Percentiles rank a stretch among this genome's conserved stretches.
phyloP scores from a whole-genome alignment of 2,329 filamentous ascomycete genomes.

The Sarocladium strictum region DNA sequence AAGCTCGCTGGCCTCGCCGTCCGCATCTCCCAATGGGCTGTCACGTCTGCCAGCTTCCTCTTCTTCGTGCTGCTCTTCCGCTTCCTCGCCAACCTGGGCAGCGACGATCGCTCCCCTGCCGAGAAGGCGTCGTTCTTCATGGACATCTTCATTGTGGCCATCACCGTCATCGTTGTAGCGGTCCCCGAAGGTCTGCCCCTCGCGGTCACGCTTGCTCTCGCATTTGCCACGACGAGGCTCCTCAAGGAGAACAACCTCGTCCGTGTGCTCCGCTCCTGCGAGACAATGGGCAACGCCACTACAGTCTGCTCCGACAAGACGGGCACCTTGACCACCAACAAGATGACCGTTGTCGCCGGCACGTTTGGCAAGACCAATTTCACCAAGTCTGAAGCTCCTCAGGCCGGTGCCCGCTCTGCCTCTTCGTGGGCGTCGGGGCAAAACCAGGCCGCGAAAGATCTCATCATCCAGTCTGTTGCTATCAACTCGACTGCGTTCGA shows the following conservation, averaged over 20 bases:
- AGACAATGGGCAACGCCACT: conserved; percentile 67
- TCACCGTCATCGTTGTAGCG: conserved; percentile 54
- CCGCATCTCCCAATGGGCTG: conserved; percentile 3
- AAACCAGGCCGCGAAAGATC: conserved; percentile 23
- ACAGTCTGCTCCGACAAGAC: conserved; percentile 67
- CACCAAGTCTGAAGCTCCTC: conserved; percentile 21
- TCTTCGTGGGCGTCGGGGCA: conserved; percentile 15
- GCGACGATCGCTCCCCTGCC: conserved; percentile 23
- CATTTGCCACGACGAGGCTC: conserved; percentile 65
- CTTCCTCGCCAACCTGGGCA: conserved; percentile 40
- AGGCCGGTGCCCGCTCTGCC: conserved; percentile 12
- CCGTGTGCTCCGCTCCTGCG: conserved; percentile 60
- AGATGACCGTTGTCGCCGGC: conserved; percentile 69
- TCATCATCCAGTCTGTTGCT: conserved; percentile 37
- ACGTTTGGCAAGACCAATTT: conserved; percentile 47
- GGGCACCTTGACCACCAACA: conserved; percentile 49
- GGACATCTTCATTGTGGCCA: conserved; percentile 47
- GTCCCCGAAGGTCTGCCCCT: conserved; percentile 56
- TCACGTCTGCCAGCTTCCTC: conserved; percentile 26
- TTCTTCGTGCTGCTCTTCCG: conserved; percentile 35
- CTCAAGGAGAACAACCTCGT: conserved; percentile 66
- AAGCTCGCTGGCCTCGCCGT: conserved; percentile 4
- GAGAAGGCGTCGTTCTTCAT: conserved; percentile 44
- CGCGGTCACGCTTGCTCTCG: conserved; percentile 60
- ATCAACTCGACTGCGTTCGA: conserved; percentile 57